phyloP scores from a whole-genome alignment of 1,284 basidiomycete genomes.

The Fomitopsis palustris region DNA sequence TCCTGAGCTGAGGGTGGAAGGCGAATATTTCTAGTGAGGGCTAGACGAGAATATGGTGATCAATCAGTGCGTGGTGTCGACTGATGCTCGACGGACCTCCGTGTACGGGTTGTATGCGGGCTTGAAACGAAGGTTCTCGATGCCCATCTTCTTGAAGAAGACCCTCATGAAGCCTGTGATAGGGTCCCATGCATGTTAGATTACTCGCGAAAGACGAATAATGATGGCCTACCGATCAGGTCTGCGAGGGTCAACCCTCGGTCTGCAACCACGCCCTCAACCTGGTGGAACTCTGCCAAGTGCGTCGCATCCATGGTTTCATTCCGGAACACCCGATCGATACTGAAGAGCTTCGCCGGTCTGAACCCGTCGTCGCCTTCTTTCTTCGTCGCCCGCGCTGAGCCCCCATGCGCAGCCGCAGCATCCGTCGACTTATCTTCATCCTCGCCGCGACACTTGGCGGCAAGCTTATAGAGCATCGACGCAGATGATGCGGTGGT shows the following conservation, averaged over 20 bases:
- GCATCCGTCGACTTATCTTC: conserved; percentile 36
- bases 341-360: conserved; percentile 96
- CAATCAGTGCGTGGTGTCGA: not conserved
- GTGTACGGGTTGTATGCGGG: conserved; percentile 98
- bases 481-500: conserved; percentile 94
- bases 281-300: conserved; percentile 99
- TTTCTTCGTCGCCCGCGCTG: conserved; percentile 14
- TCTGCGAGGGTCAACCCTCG: conserved; percentile 93
- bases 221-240: conserved; percentile 86
- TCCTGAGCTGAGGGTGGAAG: conserved; percentile 91
- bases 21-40: conserved; percentile 99
- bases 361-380: conserved; percentile 73
- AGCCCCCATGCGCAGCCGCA: conserved; percentile 20
- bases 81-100: conserved; percentile 52
- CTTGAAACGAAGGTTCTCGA: conserved; percentile 92
- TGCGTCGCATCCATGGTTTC: conserved; percentile 99
- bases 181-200: not conserved
- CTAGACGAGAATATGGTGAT: conserved; percentile 34
- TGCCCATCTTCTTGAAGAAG: conserved; percentile 98
- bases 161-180: conserved; percentile 90
- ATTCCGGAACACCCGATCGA: conserved; percentile 98
- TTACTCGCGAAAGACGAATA: too few species aligned
- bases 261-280: conserved; percentile 98
- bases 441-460: conserved; percentile 64
- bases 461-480: conserved; percentile 93